A percentile compares a stretch with the other conserved stretches of the same genome.
phyloP scores from a whole-genome alignment of 2,329 filamentous ascomycete species.

The Venturia effusa region DNA sequence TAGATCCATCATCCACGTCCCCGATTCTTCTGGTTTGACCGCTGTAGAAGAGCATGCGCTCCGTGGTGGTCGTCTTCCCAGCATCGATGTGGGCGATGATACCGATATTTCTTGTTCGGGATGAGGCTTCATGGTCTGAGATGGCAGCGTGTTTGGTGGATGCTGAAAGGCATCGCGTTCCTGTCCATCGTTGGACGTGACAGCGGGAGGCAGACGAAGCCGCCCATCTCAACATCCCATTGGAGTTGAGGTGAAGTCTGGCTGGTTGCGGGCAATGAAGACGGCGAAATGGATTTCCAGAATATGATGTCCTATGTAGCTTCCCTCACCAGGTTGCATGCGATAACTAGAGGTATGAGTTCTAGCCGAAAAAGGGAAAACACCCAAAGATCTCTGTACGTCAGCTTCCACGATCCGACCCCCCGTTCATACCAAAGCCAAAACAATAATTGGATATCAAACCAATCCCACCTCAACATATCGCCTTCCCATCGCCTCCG shows the following conservation, averaged over 20 bases:
- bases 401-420: not conserved
- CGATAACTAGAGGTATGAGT: no score
- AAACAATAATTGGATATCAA: not conserved
- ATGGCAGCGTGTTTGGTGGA: not conserved
- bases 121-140: constrained; percentile 24
- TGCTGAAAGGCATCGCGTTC: not conserved
- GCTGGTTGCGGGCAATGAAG: not conserved
- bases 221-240: constrained; percentile 10
- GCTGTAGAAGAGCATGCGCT: constrained; percentile 97
- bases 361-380: not conserved
- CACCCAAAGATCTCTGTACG: constrained; percentile 14
- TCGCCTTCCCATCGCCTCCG: constrained; percentile 16
- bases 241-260: not conserved
- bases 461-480: not conserved
- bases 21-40: constrained; percentile 81
- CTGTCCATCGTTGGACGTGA: not conserved
- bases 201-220: not conserved
- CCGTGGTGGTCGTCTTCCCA: constrained; percentile 95
- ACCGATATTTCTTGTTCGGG: constrained; percentile 81
- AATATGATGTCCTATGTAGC: not conserved
- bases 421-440: not conserved
- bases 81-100: constrained; percentile 99
- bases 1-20: constrained; percentile 93
- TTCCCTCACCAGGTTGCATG: not conserved
- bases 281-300: not conserved